A percentile compares a stretch with the other conserved stretches of the same genome.
Conservation (phyloP, 2,329 filamentous ascomycete genomes). For the Claviceps spartinae region DNA sequence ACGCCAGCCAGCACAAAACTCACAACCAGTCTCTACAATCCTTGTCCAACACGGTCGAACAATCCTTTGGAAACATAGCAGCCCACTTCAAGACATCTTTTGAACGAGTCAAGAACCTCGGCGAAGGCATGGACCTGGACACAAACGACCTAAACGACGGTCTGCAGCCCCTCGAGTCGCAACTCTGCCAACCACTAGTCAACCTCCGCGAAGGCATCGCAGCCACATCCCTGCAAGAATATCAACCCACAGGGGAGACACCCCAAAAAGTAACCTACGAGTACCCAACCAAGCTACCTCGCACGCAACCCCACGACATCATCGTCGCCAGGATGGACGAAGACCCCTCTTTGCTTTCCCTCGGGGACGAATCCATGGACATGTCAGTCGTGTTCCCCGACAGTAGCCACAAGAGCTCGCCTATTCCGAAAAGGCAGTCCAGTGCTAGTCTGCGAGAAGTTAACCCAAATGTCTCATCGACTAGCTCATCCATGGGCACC, state of each 20-base stretch:
- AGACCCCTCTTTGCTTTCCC: not conserved
- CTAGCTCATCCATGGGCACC: slow-evolving; percentile 21
- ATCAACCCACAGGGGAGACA: slow-evolving; percentile 72
- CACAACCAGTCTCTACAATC: slow-evolving; percentile 53
- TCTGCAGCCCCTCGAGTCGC: slow-evolving; percentile 44
- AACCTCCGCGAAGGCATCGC: slow-evolving; percentile 58
- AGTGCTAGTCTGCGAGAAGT: slow-evolving; percentile 38
- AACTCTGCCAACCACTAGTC: slow-evolving; percentile 54
- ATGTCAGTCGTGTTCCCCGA: slow-evolving; percentile 25
- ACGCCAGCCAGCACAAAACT: slow-evolving; percentile 59
- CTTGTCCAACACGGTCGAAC: slow-evolving; percentile 54
- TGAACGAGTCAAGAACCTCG: slow-evolving; percentile 54
- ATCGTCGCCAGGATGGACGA: slow-evolving; percentile 30
- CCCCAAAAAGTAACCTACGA: slow-evolving; percentile 69
- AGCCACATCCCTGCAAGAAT: slow-evolving; percentile 57
- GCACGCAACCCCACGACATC: slow-evolving; percentile 42
- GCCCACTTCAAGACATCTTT: slow-evolving; percentile 57
- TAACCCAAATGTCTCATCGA: slow-evolving; percentile 33
- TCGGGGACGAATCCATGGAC: slow-evolving; percentile 1
- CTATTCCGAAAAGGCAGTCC: slow-evolving; percentile 6
- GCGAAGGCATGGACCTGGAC: slow-evolving; percentile 50
- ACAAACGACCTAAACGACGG: slow-evolving; percentile 43
- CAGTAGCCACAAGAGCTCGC: slow-evolving; percentile 15
- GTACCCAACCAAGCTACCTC: slow-evolving; percentile 68
- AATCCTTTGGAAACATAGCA: slow-evolving; percentile 59